A percentile compares a stretch with the other conserved stretches of the same genome.
These are phyloP conservation scores for Fomitopsis betulina DNA, from an alignment of 1,284 basidiomycete species.

Conservation along the genomic window DNA sequence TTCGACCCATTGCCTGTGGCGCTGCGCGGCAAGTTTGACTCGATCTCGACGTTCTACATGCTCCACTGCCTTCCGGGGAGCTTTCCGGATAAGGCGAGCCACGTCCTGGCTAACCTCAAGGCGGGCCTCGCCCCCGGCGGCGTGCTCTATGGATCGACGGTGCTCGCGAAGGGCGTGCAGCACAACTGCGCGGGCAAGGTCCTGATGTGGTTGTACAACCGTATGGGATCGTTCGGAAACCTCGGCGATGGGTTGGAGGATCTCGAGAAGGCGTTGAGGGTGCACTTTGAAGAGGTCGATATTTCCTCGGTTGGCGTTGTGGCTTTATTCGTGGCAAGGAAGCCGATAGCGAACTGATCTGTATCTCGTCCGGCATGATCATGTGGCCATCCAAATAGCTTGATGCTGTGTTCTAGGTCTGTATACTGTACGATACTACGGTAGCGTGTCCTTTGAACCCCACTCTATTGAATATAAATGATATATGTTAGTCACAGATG, in stretches of 20 bases:
- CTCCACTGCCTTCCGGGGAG: slow-evolving; percentile 22
- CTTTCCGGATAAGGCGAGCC: slow-evolving; percentile 15
- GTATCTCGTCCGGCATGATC: neutral
- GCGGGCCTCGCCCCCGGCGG: slow-evolving; percentile 15
- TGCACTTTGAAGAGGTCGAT: slow-evolving; percentile 17
- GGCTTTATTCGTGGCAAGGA: slow-evolving; percentile 16
- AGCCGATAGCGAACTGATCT: slow-evolving; percentile 1
- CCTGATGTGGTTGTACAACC: slow-evolving; percentile 17
- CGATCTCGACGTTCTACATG: slow-evolving; percentile 21
- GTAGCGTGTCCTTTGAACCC: too few relatives aligned
- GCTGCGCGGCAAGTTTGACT: slow-evolving; percentile 14
- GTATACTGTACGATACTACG: too few relatives aligned
- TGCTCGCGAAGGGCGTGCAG: slow-evolving; percentile 14
- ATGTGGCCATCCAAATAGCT: too few relatives aligned
- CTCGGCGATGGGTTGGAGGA: slow-evolving; percentile 12
- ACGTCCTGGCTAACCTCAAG: slow-evolving; percentile 11
- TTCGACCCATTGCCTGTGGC: slow-evolving; percentile 15
- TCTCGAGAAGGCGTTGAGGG: slow-evolving; percentile 14
- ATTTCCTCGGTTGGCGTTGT: slow-evolving; percentile 16
- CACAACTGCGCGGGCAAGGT: slow-evolving; percentile 20
- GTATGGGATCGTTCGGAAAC: slow-evolving; percentile 18
- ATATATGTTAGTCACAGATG: too few relatives aligned
- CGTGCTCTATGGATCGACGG: slow-evolving; percentile 20
- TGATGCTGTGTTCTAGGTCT: too few relatives aligned
- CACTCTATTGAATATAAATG: too few relatives aligned